These are phyloP conservation scores for Anthracocystis walkeri DNA, from an alignment of 1,284 basidiomycete species.

Conservation along the genomic window DNA sequence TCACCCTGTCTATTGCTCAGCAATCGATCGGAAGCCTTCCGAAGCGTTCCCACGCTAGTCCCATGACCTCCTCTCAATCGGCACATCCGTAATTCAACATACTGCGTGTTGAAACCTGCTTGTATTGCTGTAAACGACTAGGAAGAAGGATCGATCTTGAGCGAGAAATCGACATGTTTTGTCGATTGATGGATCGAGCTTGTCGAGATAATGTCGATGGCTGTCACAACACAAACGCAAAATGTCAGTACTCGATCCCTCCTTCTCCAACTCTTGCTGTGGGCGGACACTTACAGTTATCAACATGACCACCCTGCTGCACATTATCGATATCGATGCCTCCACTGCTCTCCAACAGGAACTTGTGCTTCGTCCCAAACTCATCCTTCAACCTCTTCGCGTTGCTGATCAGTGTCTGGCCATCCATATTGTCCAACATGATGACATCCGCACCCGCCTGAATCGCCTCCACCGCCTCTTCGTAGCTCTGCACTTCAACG, in stretches of 20 bases:
- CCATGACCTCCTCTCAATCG: not conserved
- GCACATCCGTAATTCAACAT: not conserved
- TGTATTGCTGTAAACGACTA: slow-evolving; percentile 8
- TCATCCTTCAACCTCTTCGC: slow-evolving; percentile 56
- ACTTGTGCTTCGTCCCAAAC: slow-evolving; percentile 33
- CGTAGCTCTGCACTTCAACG: slow-evolving; percentile 89
- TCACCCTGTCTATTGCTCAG: not conserved
- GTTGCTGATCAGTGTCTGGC: slow-evolving; percentile 56
- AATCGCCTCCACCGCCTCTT: slow-evolving; percentile 94
- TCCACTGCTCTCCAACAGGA: slow-evolving; percentile 65
- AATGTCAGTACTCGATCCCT: slow-evolving; percentile 2
- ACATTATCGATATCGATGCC: slow-evolving; percentile 66
- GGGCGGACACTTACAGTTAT: slow-evolving; percentile 27
- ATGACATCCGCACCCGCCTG: slow-evolving; percentile 95
- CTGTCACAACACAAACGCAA: not conserved
- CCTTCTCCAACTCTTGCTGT: not conserved
- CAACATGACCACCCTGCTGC: slow-evolving; percentile 54
- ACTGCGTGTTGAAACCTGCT: not conserved
- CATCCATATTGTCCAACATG: slow-evolving; percentile 82
- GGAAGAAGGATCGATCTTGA: slow-evolving; percentile 65
- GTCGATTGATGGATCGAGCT: slow-evolving; percentile 67
- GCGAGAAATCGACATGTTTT: slow-evolving; percentile 67
- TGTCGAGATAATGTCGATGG: slow-evolving; percentile 67
- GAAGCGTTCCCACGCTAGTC: not conserved
- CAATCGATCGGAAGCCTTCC: slow-evolving; percentile 7